Evolutionary conservation across 768 basidiomycete species (phyloP), one percentile per base, ranked within the genome.

Genomic region (Suillus plorans): DNA sequence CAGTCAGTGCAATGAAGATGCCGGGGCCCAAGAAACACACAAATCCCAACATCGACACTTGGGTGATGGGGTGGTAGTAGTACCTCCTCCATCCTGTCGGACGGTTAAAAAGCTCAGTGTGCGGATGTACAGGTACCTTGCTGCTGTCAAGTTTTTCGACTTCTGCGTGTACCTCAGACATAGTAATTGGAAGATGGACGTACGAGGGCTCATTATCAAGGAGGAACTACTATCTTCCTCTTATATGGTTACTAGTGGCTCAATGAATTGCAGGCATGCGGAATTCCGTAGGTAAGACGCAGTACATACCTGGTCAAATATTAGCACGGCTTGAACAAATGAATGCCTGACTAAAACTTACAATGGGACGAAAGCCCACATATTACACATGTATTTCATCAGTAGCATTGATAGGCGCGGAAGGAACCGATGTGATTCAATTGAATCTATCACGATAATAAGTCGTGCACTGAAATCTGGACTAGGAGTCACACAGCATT

Each of bases 1-100:
- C 90, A 66, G 86, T 90, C 68, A 93, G 77, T 2, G 91, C 87
- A 71, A 92, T 93, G 78, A 92, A 94, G 61, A 92, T 82, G 62
- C 91, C 91, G 73, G 77, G 77, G 61, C 78, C 66, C 86, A 88
- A 85, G 72, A 87, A 86, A 64, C 69, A 74, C 28, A 92, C 86
- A 59, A 92, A 82, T 59, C 90, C 91, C 60, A 92, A 81, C 80
- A 92, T 81, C 37, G 4, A 62, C 59, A 89, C 79, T 62, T 75
- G 74, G 36, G 68, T 37, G 37, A 63, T 1, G 0, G 88, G 85
- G 66, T 89, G 81, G 66, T 84, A 83, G 72, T 88, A 88, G 36
- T 87, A 28, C 6, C 84, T 81, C 70, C 78, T 83, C 69, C 86
- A 69, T 47, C 88, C 86, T 2, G 70, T 81, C 0, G 82, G 86